Evolutionary conservation across 495 filamentous ascomycete species (phyloP).

Genomic region (Penicillium robsamsonii): DNA sequence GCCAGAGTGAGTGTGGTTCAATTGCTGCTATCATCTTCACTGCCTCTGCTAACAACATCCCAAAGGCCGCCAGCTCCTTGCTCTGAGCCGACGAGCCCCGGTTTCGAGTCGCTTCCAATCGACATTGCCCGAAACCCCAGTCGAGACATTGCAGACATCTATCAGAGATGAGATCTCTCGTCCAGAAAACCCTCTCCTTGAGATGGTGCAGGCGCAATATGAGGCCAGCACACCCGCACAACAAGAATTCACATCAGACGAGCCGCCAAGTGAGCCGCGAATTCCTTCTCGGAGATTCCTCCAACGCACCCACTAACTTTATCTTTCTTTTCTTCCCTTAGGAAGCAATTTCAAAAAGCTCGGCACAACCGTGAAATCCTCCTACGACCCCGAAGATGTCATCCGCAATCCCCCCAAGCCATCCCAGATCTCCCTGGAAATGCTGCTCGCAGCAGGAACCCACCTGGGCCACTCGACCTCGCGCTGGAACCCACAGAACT

Average conservation of each 20-base stretch:
- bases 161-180: conserved; percentile 12
- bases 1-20: conserved; percentile 40
- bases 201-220: conserved; percentile 16
- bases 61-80: conserved; percentile 45
- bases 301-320: not conserved
- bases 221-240: conserved; percentile 6
- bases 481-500: conserved; percentile 93
- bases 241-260: conserved; percentile 4
- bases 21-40: not conserved
- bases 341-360: conserved; percentile 34
- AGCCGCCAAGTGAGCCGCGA: conserved; percentile 25
- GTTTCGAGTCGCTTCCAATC: conserved; percentile 40
- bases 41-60: conserved; percentile 7
- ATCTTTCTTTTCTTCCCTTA: conserved; percentile 10
- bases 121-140: conserved; percentile 26
- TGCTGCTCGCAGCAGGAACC: conserved; percentile 84
- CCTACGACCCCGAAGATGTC: conserved; percentile 65
- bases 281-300: not conserved
- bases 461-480: conserved; percentile 92
- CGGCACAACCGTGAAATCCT: conserved; percentile 27
- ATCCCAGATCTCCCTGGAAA: conserved; percentile 80
- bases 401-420: conserved; percentile 70
- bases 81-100: conserved; percentile 38
- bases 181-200: conserved; percentile 17
- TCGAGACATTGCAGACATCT: conserved; percentile 25